Conservation (phyloP, 2,329 filamentous ascomycete genomes). For the Dothideomycetes sp. region DNA sequence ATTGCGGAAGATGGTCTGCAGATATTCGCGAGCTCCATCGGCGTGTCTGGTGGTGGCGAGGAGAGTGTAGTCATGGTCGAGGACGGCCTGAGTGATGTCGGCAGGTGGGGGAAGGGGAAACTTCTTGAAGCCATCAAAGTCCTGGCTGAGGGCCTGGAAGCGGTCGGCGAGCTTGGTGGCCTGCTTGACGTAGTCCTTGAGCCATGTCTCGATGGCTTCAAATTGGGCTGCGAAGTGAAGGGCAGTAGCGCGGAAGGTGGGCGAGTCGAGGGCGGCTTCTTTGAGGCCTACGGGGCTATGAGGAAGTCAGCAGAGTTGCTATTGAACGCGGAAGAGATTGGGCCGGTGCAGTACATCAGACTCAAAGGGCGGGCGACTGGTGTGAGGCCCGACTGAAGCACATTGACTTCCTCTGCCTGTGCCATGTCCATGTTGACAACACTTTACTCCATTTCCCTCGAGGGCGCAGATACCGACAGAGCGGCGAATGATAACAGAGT, state of each 20-base stretch:
- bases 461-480: no score
- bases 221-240: slow-evolving; percentile 85
- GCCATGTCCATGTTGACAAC: not conserved
- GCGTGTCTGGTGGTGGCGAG: slow-evolving; percentile 75
- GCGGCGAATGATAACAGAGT: no score
- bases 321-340: not conserved
- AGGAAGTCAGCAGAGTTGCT: not conserved
- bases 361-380: slow-evolving; percentile 29
- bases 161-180: slow-evolving; percentile 52
- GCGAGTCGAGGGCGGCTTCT: slow-evolving; percentile 92
- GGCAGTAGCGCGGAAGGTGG: slow-evolving; percentile 81
- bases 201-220: slow-evolving; percentile 85
- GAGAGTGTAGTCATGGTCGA: slow-evolving; percentile 93
- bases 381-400: slow-evolving; percentile 19
- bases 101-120: slow-evolving; percentile 63
- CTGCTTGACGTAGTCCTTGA: slow-evolving; percentile 58
- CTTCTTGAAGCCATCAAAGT: slow-evolving; percentile 66
- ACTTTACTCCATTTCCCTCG: no score
- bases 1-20: slow-evolving; percentile 61
- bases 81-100: slow-evolving; percentile 66
- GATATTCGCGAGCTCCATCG: slow-evolving; percentile 80
- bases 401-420: not conserved
- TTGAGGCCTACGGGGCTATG: slow-evolving; percentile 70
- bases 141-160: slow-evolving; percentile 51
- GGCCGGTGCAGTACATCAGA: slow-evolving; percentile 25